These are phyloP conservation scores for Carex parvula DNA, from an alignment of 176 grass and related monocot species.

Conservation along the genomic window DNA sequence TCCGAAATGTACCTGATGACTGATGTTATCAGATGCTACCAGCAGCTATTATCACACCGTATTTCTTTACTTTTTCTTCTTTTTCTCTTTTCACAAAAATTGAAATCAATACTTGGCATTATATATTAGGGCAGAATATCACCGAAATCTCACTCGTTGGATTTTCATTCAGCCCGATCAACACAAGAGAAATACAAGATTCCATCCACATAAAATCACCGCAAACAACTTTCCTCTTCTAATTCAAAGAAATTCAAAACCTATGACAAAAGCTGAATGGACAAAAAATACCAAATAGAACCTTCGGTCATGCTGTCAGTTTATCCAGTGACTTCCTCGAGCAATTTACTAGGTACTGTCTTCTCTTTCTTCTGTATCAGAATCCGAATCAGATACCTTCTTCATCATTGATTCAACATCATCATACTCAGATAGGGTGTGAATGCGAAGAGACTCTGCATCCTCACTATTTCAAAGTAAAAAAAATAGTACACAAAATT, in stretches of 20 bases:
- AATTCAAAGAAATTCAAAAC: background rate
- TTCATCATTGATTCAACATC: constrained; percentile 75
- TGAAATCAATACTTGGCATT: background rate
- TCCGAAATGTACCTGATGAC: background rate
- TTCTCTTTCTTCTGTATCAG: constrained; percentile 11
- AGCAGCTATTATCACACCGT: background rate
- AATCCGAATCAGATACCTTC: constrained; percentile 61
- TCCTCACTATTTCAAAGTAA: constrained; percentile 61
- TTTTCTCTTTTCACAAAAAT: background rate
- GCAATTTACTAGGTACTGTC: background rate
- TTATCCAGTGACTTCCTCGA: background rate
- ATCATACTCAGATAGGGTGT: constrained; percentile 51
- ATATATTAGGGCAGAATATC: background rate
- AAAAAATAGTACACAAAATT: constrained; percentile 10
- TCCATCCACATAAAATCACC: constrained; percentile 1
- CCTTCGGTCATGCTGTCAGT: background rate
- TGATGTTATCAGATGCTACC: background rate
- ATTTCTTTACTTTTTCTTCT: background rate
- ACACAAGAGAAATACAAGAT: background rate
- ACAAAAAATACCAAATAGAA: background rate
- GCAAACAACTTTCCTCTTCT: background rate
- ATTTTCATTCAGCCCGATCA: background rate
- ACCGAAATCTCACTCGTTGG: background rate
- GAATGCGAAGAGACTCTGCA: constrained; percentile 63
- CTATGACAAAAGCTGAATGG: background rate